Evolutionary conservation across 2,329 filamentous ascomycete species (phyloP).

Genomic region (Colletotrichum scovillei): DNA sequence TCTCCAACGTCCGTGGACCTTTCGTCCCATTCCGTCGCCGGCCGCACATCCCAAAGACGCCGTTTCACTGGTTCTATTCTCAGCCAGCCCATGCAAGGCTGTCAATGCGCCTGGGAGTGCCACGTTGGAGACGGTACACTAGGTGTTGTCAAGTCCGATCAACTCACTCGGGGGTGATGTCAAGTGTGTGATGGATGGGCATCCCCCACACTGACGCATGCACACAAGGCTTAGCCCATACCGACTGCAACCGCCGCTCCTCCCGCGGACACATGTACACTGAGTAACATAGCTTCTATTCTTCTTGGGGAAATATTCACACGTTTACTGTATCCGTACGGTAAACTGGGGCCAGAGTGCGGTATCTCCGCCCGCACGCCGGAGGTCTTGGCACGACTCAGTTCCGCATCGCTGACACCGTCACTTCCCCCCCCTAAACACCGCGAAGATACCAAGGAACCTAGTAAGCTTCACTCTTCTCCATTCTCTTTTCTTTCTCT

Average conservation of each 20-base stretch:
- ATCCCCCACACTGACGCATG: slow-evolving; percentile 15
- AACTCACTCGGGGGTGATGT: not conserved
- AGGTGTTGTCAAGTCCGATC: not conserved
- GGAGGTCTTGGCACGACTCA: slow-evolving; percentile 33
- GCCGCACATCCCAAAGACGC: not conserved
- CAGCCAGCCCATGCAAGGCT: slow-evolving; percentile 10
- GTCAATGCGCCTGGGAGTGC: slow-evolving; percentile 2
- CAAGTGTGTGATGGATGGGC: not conserved
- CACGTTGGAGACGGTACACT: not conserved
- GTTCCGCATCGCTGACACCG: slow-evolving; percentile 18
- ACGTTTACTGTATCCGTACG: not conserved
- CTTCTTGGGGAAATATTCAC: not conserved
- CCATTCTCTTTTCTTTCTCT: slow-evolving; percentile 5
- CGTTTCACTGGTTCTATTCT: slow-evolving; percentile 28
- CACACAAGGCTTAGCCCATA: not conserved
- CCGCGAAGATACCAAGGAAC: slow-evolving; percentile 27
- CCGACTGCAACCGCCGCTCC: not conserved
- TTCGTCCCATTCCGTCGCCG: slow-evolving; percentile 11
- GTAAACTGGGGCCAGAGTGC: not conserved
- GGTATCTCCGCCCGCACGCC: slow-evolving; percentile 18
- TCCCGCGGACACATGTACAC: not conserved
- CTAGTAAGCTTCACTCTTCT: slow-evolving; percentile 32
- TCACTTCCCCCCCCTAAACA: not conserved
- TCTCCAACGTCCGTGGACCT: not conserved
- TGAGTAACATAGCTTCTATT: not conserved